Evolutionary conservation across 495 filamentous ascomycete species (phyloP), one percentile per base, ranked within the genome.

Genomic region (Aspergillus taichungensis): DNA sequence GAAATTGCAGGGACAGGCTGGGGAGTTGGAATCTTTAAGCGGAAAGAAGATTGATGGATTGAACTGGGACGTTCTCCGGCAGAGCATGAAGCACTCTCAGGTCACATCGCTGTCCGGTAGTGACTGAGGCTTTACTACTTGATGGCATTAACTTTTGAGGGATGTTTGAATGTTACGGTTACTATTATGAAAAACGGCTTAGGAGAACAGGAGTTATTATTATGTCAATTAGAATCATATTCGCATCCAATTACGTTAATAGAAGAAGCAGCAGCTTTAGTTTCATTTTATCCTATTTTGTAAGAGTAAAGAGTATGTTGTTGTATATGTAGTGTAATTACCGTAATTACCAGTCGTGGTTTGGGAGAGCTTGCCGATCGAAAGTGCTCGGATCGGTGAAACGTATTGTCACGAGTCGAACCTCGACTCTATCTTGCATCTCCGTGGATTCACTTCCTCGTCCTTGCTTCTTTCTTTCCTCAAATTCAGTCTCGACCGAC

Each of bases 41-140:
- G 69, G 73, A 13, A 67, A 66, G 46, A 76, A 72, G 54, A 60
- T 73, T 34, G 72, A 73, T 47, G 69, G 73, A 7, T 43, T 79
- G 43, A 76, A 73, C 40, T 79, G 76, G 77, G 71, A 73, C 49
- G 57, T 64, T 49, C 58, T 73, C 28, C 62, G 58, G 29, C 54
- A 65, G 14, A 69, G 66, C 51, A 60, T 72, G 57, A 57, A 56
- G 37, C 60, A 54, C 34, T 54, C 50, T 9, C 54, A 61, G 41
- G 45, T 43, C 30, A 50, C 53, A 49, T 51, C 55, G 40, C 46
- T 49, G 29, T 44, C 47, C 42, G 30, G 40, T 27, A 28, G 34
- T 44, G 39, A 43, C 12, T 30, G 44, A 39, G 29, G 28, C 39
- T 45, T 44, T 32, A 50, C 42, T 43, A 30, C 14, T 50, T n/a